Evolutionary conservation across 1,284 basidiomycete species (phyloP), one percentile per base, ranked within the genome.

Genomic region (Ustanciosporium gigantosporum): DNA sequence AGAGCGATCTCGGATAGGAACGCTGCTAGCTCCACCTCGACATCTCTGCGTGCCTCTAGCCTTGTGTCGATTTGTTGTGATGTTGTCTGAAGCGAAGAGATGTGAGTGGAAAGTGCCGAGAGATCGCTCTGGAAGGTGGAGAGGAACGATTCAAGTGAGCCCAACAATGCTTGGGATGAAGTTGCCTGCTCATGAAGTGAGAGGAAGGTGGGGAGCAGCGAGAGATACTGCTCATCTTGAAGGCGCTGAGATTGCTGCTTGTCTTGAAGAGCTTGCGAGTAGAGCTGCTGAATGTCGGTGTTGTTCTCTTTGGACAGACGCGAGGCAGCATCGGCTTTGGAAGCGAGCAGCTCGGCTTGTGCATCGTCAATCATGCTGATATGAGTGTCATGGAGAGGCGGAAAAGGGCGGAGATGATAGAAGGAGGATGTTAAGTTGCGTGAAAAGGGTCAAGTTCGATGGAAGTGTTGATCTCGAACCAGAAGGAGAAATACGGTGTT

Each of bases 41-140:
- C 50, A 68, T 93, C 91, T 79, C 87, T 84, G 46, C 92, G 83
- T 37, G 87, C 88, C 77, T 87, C 89, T 42, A 97, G 82, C 51
- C 88, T 84, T 52, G 84, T 85, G 62, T 96, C 93, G 38, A 98
- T 94, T 37, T 88, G 87, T 61, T 89, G 88, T 73, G 90, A 93
- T 29, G 90, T 84, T 55, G 85, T 84, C 76, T 98, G 94, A 20
- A 99, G 83, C 62, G 94, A 89, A 0, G 90, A 88, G 74, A 99
- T 95, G 75, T 98, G 93, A 0, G 90, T 89, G 3, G 94, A 96
- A 4, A 97, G 92, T 2, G 88, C 86, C 3, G 89, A 88, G 5
- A 99, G 83, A 79, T 99, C 93, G 65, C 84, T 87, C 79, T 96
- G 92, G 71, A 98, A 99, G 0, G 90, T 94, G 2, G 91, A 91